Evolutionary conservation across 768 basidiomycete genomes (phyloP), one percentile per base, ranked within the genome.

Genomic region (Collybiopsis confluens): DNA sequence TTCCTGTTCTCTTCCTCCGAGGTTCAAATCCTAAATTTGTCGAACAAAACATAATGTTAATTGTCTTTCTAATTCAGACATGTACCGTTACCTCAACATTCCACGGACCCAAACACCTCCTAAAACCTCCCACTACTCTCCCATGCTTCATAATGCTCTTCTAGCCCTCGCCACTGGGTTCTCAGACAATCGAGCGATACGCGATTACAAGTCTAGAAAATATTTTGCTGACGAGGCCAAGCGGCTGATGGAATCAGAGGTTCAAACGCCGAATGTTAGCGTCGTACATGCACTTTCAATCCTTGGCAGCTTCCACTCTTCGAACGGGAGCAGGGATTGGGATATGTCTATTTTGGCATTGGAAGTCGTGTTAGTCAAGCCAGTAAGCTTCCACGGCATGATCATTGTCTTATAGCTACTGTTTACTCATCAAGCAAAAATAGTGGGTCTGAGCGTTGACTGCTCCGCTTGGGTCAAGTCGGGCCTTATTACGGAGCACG

Each of bases 61-160:
- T n/a, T n/a, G n/a, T n/a, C n/a, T n/a, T n/a, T n/a, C n/a, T n/a
- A n/a, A n/a, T n/a, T n/a, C n/a, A n/a, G 74, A 75, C 59, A 75
- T 76, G 74, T 65, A 70, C 44, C 68, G 67, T 42, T 66, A 64
- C 24, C 62, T 75, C 35, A 63, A 60, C 33, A 45, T 59, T 4
- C 67, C 71, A 7, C 58, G 46, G 1, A 54, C 55, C 1, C 53
- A 62, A 2, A 55, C 59, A 0, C 62, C 62, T 38, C 64, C 68
- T 1, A 67, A 65, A 45, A 65, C 67, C 8, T 61, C 70, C 13
- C 72, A 79, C 56, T 81, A 80, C 63, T 79, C 78, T 11, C 77
- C 78, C 0, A 71, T 80, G 69, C 66, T 80, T 4, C 79, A 81
- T 65, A 81, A 81, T 57, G 69, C 76, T 16, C 67, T 78, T 2